Evolutionary conservation across 2,329 filamentous ascomycete genomes (phyloP).

Genomic region (Tolypocladium ovalisporum): DNA sequence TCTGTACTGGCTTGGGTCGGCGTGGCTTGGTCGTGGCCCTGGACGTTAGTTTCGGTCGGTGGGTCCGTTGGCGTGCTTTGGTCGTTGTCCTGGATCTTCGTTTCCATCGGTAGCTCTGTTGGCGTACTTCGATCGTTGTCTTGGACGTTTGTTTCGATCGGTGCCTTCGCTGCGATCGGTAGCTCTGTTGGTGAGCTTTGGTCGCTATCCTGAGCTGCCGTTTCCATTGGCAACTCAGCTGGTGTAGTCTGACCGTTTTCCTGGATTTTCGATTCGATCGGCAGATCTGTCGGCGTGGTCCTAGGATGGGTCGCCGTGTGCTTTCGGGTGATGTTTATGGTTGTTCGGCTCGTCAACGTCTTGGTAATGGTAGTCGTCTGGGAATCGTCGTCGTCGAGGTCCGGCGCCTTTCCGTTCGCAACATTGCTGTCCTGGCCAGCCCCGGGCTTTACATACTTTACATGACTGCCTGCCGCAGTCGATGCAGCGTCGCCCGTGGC

Average conservation of each 20-base stretch:
- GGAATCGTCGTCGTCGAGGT: slow-evolving; percentile 7
- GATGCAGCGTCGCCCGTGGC: not conserved
- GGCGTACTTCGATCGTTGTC: not conserved
- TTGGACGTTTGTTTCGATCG: not conserved
- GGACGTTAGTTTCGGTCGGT: not conserved
- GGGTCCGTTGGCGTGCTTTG: not conserved
- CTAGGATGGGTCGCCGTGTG: not conserved
- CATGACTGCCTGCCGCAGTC: not conserved
- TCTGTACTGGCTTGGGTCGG: not conserved
- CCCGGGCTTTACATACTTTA: not conserved
- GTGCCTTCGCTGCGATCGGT: not conserved
- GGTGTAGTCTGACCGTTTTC: not conserved
- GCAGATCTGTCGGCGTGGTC: not conserved
- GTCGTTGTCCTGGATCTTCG: not conserved
- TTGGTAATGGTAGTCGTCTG: slow-evolving; percentile 12
- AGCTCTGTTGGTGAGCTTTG: not conserved
- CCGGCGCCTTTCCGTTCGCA: not conserved
- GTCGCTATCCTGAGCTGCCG: not conserved
- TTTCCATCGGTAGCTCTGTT: not conserved
- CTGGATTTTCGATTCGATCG: not conserved
- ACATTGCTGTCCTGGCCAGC: not conserved
- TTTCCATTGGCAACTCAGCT: not conserved
- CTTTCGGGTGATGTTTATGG: slow-evolving; percentile 7
- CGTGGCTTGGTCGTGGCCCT: not conserved
- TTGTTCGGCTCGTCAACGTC: slow-evolving; percentile 5